Percentiles rank a stretch among this genome's conserved stretches.
phyloP scores from a whole-genome alignment of 169 alveolate genomes.

The Plasmodium coatneyi region DNA sequence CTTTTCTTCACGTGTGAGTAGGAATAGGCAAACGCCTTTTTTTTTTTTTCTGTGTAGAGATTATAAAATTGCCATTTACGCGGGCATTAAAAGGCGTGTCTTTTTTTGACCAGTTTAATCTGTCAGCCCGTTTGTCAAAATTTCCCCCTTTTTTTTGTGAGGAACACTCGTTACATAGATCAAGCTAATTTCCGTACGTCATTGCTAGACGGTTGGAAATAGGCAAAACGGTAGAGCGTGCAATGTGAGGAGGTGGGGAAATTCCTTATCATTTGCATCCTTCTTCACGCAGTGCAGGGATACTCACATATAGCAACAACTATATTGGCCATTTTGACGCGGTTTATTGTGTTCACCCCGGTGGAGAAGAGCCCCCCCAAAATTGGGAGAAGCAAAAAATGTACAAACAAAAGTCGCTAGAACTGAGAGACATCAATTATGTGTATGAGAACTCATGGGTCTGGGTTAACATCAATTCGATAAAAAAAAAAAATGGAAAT shows the following conservation, averaged over 20 bases:
- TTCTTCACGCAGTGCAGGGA: neutral
- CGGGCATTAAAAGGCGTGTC: neutral
- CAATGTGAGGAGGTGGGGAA: neutral
- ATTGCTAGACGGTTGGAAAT: neutral
- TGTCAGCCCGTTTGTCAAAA: neutral
- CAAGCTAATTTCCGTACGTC: neutral
- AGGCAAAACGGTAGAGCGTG: neutral
- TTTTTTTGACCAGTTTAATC: neutral
- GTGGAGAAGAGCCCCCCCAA: neutral
- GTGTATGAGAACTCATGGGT: slow-evolving; percentile 72
- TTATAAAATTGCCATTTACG: neutral
- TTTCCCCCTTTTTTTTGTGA: neutral
- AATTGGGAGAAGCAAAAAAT: neutral
- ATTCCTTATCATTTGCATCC: neutral
- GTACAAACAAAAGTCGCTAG: slow-evolving; percentile 70
- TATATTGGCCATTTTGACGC: neutral
- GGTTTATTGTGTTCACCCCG: neutral
- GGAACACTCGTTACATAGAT: neutral
- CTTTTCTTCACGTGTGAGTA: neutral
- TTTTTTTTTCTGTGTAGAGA: neutral
- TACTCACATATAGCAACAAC: neutral
- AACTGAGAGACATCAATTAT: slow-evolving; percentile 49
- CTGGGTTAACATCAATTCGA: slow-evolving; percentile 73
- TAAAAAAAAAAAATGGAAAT: slow-evolving; percentile 56
- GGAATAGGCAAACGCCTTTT: neutral